phyloP scores from a whole-genome alignment of 257 asterid species.

The Mentha longifolia region DNA sequence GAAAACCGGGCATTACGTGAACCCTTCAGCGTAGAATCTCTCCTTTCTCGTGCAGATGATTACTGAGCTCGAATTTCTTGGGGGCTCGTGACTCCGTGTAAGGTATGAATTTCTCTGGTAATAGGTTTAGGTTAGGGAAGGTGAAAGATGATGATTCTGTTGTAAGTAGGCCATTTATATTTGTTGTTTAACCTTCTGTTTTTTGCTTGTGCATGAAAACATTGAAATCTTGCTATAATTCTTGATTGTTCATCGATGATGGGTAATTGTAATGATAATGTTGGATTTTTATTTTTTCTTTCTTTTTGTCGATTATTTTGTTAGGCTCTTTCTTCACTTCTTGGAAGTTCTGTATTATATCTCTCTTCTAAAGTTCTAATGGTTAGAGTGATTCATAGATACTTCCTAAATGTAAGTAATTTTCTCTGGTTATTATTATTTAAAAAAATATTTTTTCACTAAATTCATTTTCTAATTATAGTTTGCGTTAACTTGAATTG shows the following conservation, averaged over 20 bases:
- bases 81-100: conserved; percentile 30
- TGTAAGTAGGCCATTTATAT: conserved; percentile 38
- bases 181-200: conserved; percentile 33
- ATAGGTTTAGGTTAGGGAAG: conserved; percentile 41
- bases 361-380: too few relatives aligned
- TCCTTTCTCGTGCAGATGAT: neutral
- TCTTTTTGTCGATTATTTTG: too few relatives aligned
- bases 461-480: too few relatives aligned
- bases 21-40: conserved; percentile 26
- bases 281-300: neutral
- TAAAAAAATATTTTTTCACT: too few relatives aligned
- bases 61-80: conserved; percentile 12
- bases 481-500: too few relatives aligned
- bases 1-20: conserved; percentile 74
- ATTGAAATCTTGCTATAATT: conserved; percentile 20
- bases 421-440: too few relatives aligned
- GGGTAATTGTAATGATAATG: conserved; percentile 23
- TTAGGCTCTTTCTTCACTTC: neutral
- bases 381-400: too few relatives aligned
- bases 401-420: too few relatives aligned
- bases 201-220: conserved; percentile 29
- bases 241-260: conserved; percentile 13
- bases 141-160: conserved; percentile 27
- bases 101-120: conserved; percentile 28
- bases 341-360: neutral